Evolutionary conservation across 345 rosid species (phyloP), one percentile per base, ranked within the genome.

Genomic region (Lepidium didymum): DNA sequence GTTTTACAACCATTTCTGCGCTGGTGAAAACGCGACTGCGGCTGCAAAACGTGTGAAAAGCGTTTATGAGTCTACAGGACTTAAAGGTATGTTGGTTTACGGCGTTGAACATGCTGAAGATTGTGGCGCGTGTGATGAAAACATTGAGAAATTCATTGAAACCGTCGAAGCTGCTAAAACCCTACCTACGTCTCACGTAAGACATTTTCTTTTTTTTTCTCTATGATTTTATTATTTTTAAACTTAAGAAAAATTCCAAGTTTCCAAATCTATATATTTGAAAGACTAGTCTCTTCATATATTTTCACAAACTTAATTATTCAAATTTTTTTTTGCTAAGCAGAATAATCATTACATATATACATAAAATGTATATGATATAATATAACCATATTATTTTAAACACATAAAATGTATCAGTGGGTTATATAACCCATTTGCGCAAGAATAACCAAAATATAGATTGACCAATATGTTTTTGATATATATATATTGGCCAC

Each of bases 1-100:
- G n/a, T 83, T 90, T 51, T 90, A 80, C 19, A 86, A 87, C 50
- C 98, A 93, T 67, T 93, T 93, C 43, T 90, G 93, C 8, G 97
- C 87, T 0, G 98, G 98, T 0, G 97, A 90, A 69, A 69, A 67
- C 11, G 66, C 75, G 0, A 44, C 10, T 4, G 86, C 79, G 56
- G 92, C 83, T 0, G 80, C 47, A 9, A 25, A 63, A 43, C 76
- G 79, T 38, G 74, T 85, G 9, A 55, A 31, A 67, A 81, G 42
- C 61, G 29, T 83, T 7, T 77, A 84, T 56, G 82, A 77, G 57
- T 69, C 84, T 2, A 69, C 85, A 8, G 97, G 97, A 3, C 60
- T 93, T 52, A 78, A 85, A 62, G 90, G 84, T 40, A 90, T 93
- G 96, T 67, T 90, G 62, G 84, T 77, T 55, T 93, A 81, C 15